Percentiles rank a stretch among this genome's conserved stretches.
phyloP scores from a whole-genome alignment of 306 rosid species.

The Inga leiocalycina region DNA sequence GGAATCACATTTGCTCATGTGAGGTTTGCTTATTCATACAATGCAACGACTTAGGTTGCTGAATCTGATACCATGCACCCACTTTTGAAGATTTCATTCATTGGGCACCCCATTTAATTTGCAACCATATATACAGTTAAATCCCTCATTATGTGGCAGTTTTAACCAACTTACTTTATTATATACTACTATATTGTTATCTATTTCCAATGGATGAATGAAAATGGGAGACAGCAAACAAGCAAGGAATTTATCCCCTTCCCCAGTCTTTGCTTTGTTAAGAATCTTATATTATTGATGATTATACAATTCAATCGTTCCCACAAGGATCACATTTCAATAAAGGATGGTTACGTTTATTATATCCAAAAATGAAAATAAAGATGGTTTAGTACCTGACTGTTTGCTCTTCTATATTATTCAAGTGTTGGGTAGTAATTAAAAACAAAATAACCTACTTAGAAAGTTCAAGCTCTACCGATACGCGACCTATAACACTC shows the following conservation, averaged over 20 bases:
- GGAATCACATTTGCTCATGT: constrained; percentile 15
- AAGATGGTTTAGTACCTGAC: background rate
- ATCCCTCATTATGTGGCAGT: constrained; percentile 1
- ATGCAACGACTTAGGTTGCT: constrained; percentile 6
- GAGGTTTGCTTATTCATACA: constrained; percentile 15
- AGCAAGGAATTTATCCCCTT: constrained; percentile 57
- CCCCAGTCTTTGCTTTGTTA: background rate
- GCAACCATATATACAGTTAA: background rate
- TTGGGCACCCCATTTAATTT: too few species aligned
- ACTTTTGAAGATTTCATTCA: too few species aligned
- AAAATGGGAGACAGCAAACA: background rate
- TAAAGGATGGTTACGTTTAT: too few species aligned
- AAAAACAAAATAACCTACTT: background rate
- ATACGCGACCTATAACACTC: background rate
- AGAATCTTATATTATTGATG: background rate
- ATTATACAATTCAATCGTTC: background rate
- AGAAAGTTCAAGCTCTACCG: background rate
- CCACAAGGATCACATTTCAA: constrained; percentile 23
- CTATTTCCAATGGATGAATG: background rate
- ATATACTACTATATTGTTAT: background rate
- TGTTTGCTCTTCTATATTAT: background rate
- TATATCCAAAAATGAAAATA: background rate
- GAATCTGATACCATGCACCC: constrained; percentile 36
- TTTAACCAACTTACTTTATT: background rate
- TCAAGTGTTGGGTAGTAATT: background rate